Evolutionary conservation across 192 early-diverging fungal genomes (phyloP).

Genomic region (Coemansia sp.): DNA sequence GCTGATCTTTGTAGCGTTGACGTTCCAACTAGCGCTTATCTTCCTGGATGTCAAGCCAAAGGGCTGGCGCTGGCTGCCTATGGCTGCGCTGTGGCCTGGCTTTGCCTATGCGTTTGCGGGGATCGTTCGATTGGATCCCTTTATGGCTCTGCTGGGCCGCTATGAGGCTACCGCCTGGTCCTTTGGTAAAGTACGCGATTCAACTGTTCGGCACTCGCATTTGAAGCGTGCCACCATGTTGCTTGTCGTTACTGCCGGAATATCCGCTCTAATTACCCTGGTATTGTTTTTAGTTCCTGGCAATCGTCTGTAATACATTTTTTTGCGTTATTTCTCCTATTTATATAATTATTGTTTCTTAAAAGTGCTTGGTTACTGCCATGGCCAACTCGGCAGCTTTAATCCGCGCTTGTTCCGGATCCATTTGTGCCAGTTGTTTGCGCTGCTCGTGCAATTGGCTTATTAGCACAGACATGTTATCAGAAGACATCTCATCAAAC

Average conservation of each 20-base stretch:
- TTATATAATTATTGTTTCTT: not conserved
- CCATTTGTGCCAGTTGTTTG: slow-evolving; percentile 35
- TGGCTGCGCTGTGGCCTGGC: slow-evolving; percentile 44
- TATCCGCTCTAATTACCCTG: slow-evolving; percentile 36
- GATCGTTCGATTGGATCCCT: slow-evolving; percentile 41
- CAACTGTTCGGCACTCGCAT: slow-evolving; percentile 31
- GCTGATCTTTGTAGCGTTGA: slow-evolving; percentile 44
- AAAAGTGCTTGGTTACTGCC: slow-evolving; percentile 18
- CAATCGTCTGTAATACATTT: slow-evolving; percentile 31
- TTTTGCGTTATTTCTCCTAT: not conserved
- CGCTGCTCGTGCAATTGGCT: slow-evolving; percentile 14
- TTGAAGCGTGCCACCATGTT: slow-evolving; percentile 38
- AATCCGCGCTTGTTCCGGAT: slow-evolving; percentile 23
- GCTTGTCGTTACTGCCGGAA: slow-evolving; percentile 18
- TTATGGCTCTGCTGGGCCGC: slow-evolving; percentile 35
- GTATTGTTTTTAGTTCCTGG: slow-evolving; percentile 49
- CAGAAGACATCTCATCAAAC: slow-evolving; percentile 7
- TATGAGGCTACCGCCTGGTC: slow-evolving; percentile 43
- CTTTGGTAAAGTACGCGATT: slow-evolving; percentile 31
- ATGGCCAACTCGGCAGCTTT: slow-evolving; percentile 48
- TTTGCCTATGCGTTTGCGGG: slow-evolving; percentile 38
- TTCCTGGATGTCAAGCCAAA: slow-evolving; percentile 50
- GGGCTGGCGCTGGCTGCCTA: slow-evolving; percentile 52
- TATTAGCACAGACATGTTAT: slow-evolving; percentile 24
- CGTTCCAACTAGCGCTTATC: slow-evolving; percentile 43